Evolutionary conservation across 83 land plant genomes (phyloP).

Genomic region (Picea engelmannii): DNA sequence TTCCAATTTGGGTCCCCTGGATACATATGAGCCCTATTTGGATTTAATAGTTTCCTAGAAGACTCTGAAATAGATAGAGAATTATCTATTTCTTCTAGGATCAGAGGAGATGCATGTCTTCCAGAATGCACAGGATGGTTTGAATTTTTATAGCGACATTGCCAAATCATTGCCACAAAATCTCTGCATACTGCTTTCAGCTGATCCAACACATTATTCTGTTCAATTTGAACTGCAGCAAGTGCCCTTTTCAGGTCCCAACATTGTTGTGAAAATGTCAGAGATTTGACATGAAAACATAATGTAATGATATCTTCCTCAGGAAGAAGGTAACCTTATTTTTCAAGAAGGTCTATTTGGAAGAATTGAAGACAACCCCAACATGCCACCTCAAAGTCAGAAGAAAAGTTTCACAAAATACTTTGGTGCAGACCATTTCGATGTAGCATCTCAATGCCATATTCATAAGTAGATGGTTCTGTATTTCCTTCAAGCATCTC

Average conservation of each 20-base stretch:
- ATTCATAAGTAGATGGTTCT: slow-evolving; percentile 33
- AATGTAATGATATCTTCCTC: slow-evolving; percentile 26
- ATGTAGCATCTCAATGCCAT: slow-evolving; percentile 35
- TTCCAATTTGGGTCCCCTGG: neutral
- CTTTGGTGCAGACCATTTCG: slow-evolving; percentile 16
- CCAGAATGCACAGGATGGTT: neutral
- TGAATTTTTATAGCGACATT: neutral
- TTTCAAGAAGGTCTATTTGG: slow-evolving; percentile 25
- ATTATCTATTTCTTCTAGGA: neutral
- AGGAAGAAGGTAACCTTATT: slow-evolving; percentile 29
- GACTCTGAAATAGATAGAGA: neutral
- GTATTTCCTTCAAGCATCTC: slow-evolving; percentile 37
- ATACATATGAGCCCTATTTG: neutral
- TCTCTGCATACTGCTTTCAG: neutral
- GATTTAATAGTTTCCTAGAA: neutral
- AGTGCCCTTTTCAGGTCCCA: slow-evolving; percentile 34
- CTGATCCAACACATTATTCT: slow-evolving; percentile 16
- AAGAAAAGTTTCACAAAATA: slow-evolving; percentile 28
- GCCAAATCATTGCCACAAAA: neutral
- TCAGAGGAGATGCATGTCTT: neutral
- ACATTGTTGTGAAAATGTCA: slow-evolving; percentile 26
- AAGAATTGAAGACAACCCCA: slow-evolving; percentile 36
- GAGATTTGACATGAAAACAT: neutral
- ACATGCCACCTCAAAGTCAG: slow-evolving; percentile 34
- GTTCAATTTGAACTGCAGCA: slow-evolving; percentile 26